A percentile compares a stretch with the other conserved stretches of the same genome.
phyloP scores from a whole-genome alignment of 108 stramenopile species.

The Epithemia pelagica region DNA sequence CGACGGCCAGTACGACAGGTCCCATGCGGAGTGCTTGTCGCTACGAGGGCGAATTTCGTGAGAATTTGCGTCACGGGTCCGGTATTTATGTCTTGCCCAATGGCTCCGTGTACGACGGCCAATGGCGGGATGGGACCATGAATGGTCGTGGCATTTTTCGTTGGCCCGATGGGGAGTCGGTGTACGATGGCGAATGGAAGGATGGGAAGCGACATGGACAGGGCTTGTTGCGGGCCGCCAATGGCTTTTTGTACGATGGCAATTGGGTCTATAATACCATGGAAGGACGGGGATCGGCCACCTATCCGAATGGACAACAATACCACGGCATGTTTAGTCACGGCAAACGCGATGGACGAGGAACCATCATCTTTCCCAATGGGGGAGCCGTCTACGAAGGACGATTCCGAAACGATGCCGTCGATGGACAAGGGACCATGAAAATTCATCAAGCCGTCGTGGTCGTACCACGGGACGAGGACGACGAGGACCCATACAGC shows the following conservation, averaged over 20 bases:
- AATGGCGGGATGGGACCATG: constrained; percentile 75
- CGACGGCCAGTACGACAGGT: background rate
- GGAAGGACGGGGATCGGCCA: constrained; percentile 81
- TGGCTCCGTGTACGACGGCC: constrained; percentile 68
- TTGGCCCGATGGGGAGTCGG: constrained; percentile 66
- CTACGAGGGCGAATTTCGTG: constrained; percentile 81
- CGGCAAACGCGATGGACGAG: constrained; percentile 81
- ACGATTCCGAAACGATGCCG: constrained; percentile 82
- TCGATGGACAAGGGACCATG: constrained; percentile 90
- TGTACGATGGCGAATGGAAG: constrained; percentile 82
- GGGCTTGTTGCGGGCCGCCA: constrained; percentile 59
- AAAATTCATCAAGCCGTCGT: constrained; percentile 62
- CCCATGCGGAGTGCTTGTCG: constrained; percentile 15
- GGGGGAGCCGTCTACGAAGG: constrained; percentile 86
- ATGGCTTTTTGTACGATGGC: constrained; percentile 87
- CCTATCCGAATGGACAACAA: constrained; percentile 78
- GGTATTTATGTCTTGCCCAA: constrained; percentile 72
- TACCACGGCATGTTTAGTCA: constrained; percentile 78
- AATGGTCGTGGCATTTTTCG: constrained; percentile 70
- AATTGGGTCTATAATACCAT: constrained; percentile 82
- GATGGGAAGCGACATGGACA: constrained; percentile 61
- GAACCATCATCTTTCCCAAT: constrained; percentile 78
- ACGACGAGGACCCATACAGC: constrained; percentile 14
- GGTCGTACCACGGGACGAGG: constrained; percentile 36
- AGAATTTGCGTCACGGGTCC: constrained; percentile 65